Conservation (phyloP, 1,284 basidiomycete genomes). For the Rhodotorula sp. region DNA sequence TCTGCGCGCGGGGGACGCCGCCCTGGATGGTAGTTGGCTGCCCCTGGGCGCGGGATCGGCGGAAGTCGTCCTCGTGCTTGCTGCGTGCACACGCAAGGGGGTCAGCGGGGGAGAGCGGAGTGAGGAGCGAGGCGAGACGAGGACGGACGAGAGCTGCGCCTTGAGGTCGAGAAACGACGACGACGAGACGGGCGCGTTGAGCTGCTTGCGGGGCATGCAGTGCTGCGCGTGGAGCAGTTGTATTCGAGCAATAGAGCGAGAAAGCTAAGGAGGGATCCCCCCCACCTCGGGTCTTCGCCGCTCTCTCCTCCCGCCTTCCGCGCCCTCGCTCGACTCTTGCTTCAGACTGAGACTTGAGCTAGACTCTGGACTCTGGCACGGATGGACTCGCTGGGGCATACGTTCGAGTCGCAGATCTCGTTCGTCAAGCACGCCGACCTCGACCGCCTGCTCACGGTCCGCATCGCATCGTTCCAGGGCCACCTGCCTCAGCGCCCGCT, state of each 20-base stretch:
- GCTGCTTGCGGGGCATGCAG: constrained; percentile 1
- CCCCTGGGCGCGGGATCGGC: constrained; percentile 11
- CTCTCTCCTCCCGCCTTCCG: not conserved
- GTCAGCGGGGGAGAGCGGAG: not conserved
- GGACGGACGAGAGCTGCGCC: constrained; percentile 30
- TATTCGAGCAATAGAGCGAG: too few species aligned
- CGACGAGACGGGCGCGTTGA: constrained; percentile 14
- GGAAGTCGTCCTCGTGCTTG: constrained; percentile 32
- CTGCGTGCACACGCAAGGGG: not conserved
- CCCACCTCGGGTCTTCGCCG: not conserved
- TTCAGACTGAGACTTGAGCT: not conserved
- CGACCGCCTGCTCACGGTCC: constrained; percentile 79
- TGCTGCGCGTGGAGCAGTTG: not conserved
- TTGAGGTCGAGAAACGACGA: constrained; percentile 36
- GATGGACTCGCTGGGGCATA: constrained; percentile 19
- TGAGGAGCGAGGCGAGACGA: not conserved
- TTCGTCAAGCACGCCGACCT: constrained; percentile 86
- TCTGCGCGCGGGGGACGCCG: not conserved
- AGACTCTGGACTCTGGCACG: not conserved
- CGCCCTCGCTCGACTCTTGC: not conserved
- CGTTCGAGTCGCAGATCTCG: constrained; percentile 57
- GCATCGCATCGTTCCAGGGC: constrained; percentile 57
- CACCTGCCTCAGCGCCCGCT: constrained; percentile 13
- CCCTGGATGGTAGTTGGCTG: not conserved
- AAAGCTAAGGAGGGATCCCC: not conserved